Base-by-base conservation (phyloP, 1,284 basidiomycete species). In the Sphagnurus paluster region DNA sequence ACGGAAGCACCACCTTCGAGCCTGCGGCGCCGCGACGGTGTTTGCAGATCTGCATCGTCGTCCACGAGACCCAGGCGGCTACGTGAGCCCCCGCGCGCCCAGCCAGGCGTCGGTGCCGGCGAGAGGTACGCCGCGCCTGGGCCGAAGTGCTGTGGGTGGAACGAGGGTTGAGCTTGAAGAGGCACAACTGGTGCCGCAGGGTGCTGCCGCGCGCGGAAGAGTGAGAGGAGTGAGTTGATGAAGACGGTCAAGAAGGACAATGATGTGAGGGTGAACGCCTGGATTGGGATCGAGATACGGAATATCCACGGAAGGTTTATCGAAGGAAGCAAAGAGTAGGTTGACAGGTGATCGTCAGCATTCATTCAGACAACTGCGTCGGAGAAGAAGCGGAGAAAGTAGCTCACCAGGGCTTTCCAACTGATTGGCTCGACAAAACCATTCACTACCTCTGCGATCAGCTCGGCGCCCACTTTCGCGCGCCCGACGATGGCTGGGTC, bases 391-490 rank as follows among this genome's bases (percentile, higher is more conserved):
- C 39, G 47, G 46, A 44, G 37, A 45, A 43, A 46, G 14, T 16
- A 39, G 50, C 84, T 67, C 54, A 90, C 92, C 71, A 98, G 75
- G 13, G 93, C 95, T 72, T 96, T 97, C 92, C 93, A 98, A 66
- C 87, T 94, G 63, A 98, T 95, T 34, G 90, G 87, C 63, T 98
- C 96, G 23, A 98, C 90, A 64, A 99, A 99, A 6, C 91, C 85
- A 65, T 98, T 97, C 57, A 98, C 84, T 29, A 98, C 90, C 58
- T 97, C 95, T 39, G 93, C 96, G 65, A 98, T 87, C 39, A 96
- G 86, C 72, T 98, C 93, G 43, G 96, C 94, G 36, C 90, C 87
- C 56, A 98, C 89, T 54, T 83, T 84, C 45, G 93, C 90, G 40
- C 92, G 87, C 1, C 93, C 93, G 17, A 97, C 83, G 28, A 88